Evolutionary conservation across 2,329 filamentous ascomycete species (phyloP), one percentile per base, ranked within the genome.

Genomic region (Penicillium vulpinum): DNA sequence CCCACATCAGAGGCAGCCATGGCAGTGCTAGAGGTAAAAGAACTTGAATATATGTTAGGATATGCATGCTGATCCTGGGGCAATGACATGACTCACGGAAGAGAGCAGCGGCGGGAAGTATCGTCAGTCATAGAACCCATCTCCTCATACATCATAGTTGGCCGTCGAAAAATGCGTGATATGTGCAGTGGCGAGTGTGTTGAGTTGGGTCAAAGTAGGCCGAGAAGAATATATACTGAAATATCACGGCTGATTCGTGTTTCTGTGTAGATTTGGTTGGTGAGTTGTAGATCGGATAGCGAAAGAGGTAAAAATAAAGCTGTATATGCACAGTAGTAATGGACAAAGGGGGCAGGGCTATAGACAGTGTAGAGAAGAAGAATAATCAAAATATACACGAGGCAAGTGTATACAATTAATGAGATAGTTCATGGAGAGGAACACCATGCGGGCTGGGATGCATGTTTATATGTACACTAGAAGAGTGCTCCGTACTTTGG

Each of bases 401-500:
- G 69, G 63, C 56, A 55, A 58, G 24, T 46, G 62, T 59, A 60
- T 59, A 58, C 50, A 59, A 61, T 61, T 64, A 64, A 59, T 62
- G 66, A 68, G 51, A 62, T 50, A 64, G 59, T 62, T 46, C 35
- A 62, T 62, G 50, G 41, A 62, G 58, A 59, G 56, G 56, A 57
- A 61, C 56, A 61, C 39, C 62, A 29, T 52, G 41, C 61, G 69
- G 69, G 63, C 57, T 65, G 60, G 57, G 62, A 57, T 65, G 64
- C 66, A 70, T 70, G 69, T 69, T 73, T 73, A 73, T 73, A 73
- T 72, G 65, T 67, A 48, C 47, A 62, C 21, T 38, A 33, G 43
- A 38, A 36, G 36, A 18, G 52, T 60, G 62, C 59, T 59, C 62
- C 62, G 29, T 60, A 63, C 59, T 59, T 63, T 63, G 29, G 46